A percentile compares a stretch with the other conserved stretches of the same genome.
These are phyloP conservation scores for thale cress (Arabidopsis thaliana) DNA, from an alignment of 345 rosid genomes.

Conservation along the genomic window TAIR10.1 NC_003071.7:18446501-18447000, in stretches of 20 bases:
- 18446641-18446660: conserved; percentile 18
- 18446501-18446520: conserved; percentile 24
- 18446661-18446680: background rate
- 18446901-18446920: background rate
- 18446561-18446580: conserved; percentile 45
- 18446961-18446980: too few relatives aligned
- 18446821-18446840: background rate
- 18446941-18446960: background rate
- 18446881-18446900: background rate
- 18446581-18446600: conserved; percentile 24
- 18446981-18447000: too few relatives aligned
- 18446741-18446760: background rate
- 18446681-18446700: conserved; percentile 18
- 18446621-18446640: conserved; percentile 5
- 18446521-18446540: conserved; percentile 38
- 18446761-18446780: background rate
- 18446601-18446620: conserved; percentile 19
- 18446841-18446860: background rate
- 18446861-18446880: background rate
- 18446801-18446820: background rate
- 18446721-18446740: background rate
- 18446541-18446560: conserved; percentile 38
- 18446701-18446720: conserved; percentile 24
- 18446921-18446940: background rate
- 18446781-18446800: background rate